Base-by-base conservation (phyloP, 2,329 filamentous ascomycete species). In the Blumeria hordei region DNA sequence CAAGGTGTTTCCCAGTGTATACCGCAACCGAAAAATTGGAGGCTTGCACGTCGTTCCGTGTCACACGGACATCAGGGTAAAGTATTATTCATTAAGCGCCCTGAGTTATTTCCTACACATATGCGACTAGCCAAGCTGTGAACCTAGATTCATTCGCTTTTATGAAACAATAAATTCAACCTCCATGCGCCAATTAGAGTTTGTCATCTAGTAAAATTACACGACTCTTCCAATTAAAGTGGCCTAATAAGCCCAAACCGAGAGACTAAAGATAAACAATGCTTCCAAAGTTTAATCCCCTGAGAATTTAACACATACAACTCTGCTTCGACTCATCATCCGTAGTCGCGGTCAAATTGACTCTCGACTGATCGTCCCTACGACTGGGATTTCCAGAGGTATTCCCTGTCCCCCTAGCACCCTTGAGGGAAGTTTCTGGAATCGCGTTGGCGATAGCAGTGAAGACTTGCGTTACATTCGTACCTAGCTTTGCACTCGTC, bases 401-500 rank as follows among this genome's bases (percentile, higher is more conserved):
- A 16, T 78, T 74, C 51, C 79, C 81, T 16, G 76, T 72, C n/a
- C 84, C 84, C 62, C 87, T 78, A 36, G 85, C 77, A 53, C 83
- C 88, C 78, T 96, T 96, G 67, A 96, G 72, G 59, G 87, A 94
- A 54, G 88, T 94, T 74, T 98, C 92, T 1, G 92, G 92, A 64
- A 98, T 98, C 43, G 88, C 88, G 66, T 96, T 96, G 57, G 92
- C 92, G 66, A 98, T 98, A 35, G 92, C 92, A 49, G 88, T 95
- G 67, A 98, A 98, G 35, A 98, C 92, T 63, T 95, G 90, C 54
- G 83, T 80, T 41, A 98, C 92, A 67, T 95, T 95, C 66, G 84
- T 77, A 32, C 92, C 92, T 3, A 87, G 92, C 80, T 98, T 98
- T 51, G 92, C 92, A 67, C 86, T 94, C 14, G 92, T 98, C 74